Evolutionary conservation across 1,284 basidiomycete genomes (phyloP), one percentile per base, ranked within the genome.

Genomic region (Anthracocystis walkeri): DNA sequence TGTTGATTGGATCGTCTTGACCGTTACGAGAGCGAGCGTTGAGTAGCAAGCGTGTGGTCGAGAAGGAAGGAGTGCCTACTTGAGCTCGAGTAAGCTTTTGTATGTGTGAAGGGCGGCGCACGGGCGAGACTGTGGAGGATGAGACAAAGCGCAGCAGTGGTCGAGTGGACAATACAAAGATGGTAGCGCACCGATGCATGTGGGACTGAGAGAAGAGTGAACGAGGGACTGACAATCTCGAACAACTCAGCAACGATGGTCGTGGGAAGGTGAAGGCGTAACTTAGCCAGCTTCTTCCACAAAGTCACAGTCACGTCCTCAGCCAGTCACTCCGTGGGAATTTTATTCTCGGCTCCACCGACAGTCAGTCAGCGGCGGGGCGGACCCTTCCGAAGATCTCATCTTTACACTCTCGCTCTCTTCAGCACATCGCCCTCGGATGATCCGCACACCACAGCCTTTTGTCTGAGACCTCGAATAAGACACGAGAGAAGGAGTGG

Each of bases 181-280:
- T 27, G 46, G 54, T 40, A 20, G 58, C 33, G 48, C 54, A 41
- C 40, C 50, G n/a, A 48, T 55, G 58, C 68, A 71, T 71, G 27
- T 54, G 59, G 27, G 63, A 33, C 40, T 7, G 45, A 11, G 12
- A n/a, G 14, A 25, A 33, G 29, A 38, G 3, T 6, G 14, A 38
- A 38, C 35, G 35, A 38, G 35, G 12, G 12, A 12, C 35, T 38
- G 11, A 38, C 35, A 14, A 16, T 27, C n/a, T 18, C 6, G 45
- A 6, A 53, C 10, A 33, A 33, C 38, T 53, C 40, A 40, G 33
- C 40, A 40, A 21, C 25, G 48, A 29, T 29, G 29, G 18, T 12
- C 31, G 27, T 48, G 16, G 27, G 27, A 31, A 49, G n/a, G 27
- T 31, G 27, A 20, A 20, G 41, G 20, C n/a, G 41, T 18, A 41